Percentiles rank a stretch among this genome's conserved stretches.
Conservation (phyloP, 768 basidiomycete genomes). For the Ramaria rubella region DNA sequence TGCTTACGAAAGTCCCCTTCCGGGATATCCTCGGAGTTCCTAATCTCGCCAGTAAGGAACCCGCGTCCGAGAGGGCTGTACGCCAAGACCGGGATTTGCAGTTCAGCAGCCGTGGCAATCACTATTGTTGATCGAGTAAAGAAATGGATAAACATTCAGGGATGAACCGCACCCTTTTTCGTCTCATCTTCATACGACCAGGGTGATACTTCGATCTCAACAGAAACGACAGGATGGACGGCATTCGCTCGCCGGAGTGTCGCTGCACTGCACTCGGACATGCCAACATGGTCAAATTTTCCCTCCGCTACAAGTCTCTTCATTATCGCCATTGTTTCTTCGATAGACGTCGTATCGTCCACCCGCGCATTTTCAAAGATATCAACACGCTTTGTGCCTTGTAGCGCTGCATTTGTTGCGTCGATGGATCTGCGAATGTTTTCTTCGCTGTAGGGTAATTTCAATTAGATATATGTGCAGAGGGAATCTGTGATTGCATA, state of each 20-base stretch:
- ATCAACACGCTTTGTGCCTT: constrained; percentile 51
- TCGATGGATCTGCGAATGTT: constrained; percentile 45
- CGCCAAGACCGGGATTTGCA: constrained; percentile 52
- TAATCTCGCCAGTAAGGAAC: constrained; percentile 46
- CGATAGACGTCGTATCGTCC: constrained; percentile 30
- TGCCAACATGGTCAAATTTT: constrained; percentile 51
- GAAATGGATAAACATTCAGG: not conserved
- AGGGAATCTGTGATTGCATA: not conserved
- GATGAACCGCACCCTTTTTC: constrained; percentile 30
- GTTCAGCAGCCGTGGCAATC: constrained; percentile 45
- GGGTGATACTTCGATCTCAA: constrained; percentile 63
- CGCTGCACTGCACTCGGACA: constrained; percentile 47
- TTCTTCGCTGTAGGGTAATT: constrained; percentile 21
- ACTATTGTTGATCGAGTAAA: constrained; percentile 24
- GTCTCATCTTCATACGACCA: constrained; percentile 52
- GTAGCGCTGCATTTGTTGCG: constrained; percentile 37
- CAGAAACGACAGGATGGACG: constrained; percentile 47
- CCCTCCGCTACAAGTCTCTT: constrained; percentile 45
- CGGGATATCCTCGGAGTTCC: constrained; percentile 33
- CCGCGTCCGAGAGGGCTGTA: constrained; percentile 56
- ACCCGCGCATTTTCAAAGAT: constrained; percentile 40
- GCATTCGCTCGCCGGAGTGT: constrained; percentile 46
- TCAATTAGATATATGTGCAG: not conserved
- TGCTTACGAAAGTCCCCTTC: constrained; percentile 28
- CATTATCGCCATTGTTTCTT: constrained; percentile 40